Evolutionary conservation across 768 basidiomycete species (phyloP).

Genomic region (Panaeolus papilionaceus): DNA sequence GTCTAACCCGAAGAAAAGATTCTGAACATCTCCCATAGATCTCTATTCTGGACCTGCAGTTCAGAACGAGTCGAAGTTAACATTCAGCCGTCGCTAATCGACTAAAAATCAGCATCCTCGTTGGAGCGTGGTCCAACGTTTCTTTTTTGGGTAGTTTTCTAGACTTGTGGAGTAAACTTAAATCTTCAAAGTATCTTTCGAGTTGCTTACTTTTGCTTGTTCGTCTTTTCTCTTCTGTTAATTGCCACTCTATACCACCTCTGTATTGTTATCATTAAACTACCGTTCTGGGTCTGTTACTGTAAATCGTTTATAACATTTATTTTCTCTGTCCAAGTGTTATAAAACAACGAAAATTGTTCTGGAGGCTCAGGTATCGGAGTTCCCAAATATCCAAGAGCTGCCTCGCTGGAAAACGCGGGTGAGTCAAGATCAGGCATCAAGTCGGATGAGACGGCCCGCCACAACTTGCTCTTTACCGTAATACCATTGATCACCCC

Average conservation of each 20-base stretch:
- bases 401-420: too few relatives aligned
- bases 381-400: too few relatives aligned
- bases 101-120: not conserved
- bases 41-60: conserved; percentile 27
- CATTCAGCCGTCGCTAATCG: conserved; percentile 38
- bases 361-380: too few relatives aligned
- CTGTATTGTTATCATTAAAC: conserved; percentile 13
- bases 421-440: not conserved
- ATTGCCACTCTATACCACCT: not conserved
- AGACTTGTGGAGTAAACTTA: not conserved
- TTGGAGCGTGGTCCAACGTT: not conserved
- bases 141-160: not conserved
- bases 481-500: not conserved
- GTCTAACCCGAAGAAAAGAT: not conserved
- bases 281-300: not conserved
- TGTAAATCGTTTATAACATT: not conserved
- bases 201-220: not conserved
- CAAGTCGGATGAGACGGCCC: not conserved
- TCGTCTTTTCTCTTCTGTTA: not conserved
- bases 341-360: not conserved
- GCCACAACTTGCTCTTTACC: not conserved
- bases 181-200: too few relatives aligned
- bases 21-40: conserved; percentile 24
- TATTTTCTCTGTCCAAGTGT: not conserved
- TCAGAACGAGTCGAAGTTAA: conserved; percentile 34